These are phyloP conservation scores for Tremellales sp. DNA, from an alignment of 1,284 basidiomycete species.

Conservation along the genomic window DNA sequence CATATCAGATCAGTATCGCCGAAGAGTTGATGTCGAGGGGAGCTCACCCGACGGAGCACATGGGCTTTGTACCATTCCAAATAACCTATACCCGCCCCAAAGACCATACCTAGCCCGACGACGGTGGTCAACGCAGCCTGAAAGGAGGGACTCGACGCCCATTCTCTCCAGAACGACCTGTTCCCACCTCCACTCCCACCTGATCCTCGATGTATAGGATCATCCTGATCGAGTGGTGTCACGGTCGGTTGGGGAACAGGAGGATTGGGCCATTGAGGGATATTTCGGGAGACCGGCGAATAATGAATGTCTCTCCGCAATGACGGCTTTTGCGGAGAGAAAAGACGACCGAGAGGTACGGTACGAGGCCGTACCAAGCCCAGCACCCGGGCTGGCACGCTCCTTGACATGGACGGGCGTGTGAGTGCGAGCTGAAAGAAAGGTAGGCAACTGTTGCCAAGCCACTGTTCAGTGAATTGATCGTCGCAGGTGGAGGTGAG, in stretches of 20 bases:
- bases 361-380: no score
- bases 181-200: not conserved
- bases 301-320: no score
- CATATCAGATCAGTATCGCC: not conserved
- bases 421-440: no score
- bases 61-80: conserved; percentile 73
- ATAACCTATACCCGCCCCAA: conserved; percentile 59
- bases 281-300: not conserved
- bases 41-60: conserved; percentile 65
- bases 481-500: no score
- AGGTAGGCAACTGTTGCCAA: no score
- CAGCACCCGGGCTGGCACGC: no score
- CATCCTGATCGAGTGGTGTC: conserved; percentile 10
- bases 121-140: conserved; percentile 47
- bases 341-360: no score
- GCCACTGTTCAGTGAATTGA: no score
- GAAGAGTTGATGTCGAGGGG: not conserved
- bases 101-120: conserved; percentile 44
- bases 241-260: conserved; percentile 14
- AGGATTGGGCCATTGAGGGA: conserved; percentile 18
- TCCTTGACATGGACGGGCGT: no score
- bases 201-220: not conserved
- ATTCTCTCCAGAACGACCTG: conserved; percentile 30
- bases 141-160: conserved; percentile 38
- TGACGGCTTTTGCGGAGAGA: no score